Conservation (phyloP, 306 rosid genomes). For the Dryas octopetala region DNA sequence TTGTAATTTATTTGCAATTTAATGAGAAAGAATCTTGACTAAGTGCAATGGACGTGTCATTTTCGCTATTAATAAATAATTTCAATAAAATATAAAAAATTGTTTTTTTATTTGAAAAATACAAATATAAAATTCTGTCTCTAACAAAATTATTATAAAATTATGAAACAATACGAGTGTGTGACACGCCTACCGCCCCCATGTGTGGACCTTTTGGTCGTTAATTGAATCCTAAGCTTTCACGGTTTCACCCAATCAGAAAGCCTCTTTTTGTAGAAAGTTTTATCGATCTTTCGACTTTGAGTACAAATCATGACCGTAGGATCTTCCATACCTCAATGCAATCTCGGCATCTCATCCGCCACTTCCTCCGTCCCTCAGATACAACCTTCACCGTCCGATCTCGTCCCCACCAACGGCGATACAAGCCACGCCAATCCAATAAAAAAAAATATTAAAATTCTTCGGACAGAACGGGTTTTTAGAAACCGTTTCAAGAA, state of each 20-base stretch:
- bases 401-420: neutral
- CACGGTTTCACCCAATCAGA: neutral
- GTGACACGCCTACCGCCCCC: neutral
- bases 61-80: neutral
- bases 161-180: no score
- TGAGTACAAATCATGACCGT: slow-evolving; percentile 6
- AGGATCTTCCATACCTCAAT: neutral
- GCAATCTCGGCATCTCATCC: neutral
- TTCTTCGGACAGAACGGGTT: no score
- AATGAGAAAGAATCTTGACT: neutral
- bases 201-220: neutral
- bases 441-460: no score
- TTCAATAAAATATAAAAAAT: neutral
- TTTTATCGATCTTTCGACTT: neutral
- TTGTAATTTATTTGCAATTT: neutral
- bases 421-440: no score
- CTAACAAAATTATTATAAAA: neutral
- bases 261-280: neutral
- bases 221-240: neutral
- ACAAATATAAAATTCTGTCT: no score
- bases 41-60: neutral
- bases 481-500: neutral
- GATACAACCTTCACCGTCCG: neutral
- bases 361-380: neutral
- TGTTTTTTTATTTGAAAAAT: no score